Evolutionary conservation across 208 protist genomes (phyloP).

Genomic region (Wallacemonas sp.): DNA sequence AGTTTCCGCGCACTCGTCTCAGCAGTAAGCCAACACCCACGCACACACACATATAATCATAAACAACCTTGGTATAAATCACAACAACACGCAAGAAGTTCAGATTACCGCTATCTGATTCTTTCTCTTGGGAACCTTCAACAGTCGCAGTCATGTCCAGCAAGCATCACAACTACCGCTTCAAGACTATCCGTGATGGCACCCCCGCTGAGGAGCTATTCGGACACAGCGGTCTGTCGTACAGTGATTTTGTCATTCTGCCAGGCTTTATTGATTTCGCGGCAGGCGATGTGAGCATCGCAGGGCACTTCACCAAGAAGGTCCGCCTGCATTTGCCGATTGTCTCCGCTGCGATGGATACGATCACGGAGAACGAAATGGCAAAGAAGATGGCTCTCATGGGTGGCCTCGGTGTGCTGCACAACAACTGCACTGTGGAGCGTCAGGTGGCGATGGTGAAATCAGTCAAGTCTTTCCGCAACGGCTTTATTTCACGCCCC

Average conservation of each 20-base stretch:
- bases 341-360: conserved; percentile 96
- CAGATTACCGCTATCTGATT: conserved; percentile 3
- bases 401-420: conserved; percentile 96
- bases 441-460: conserved; percentile 93
- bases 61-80: too few relatives aligned
- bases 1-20: too few relatives aligned
- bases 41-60: too few relatives aligned
- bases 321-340: conserved; percentile 93
- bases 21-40: too few relatives aligned
- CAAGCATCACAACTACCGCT: conserved; percentile 53
- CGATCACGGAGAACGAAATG: conserved; percentile 94
- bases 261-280: conserved; percentile 95
- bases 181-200: conserved; percentile 85
- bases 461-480: conserved; percentile 95
- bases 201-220: conserved; percentile 87
- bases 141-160: conserved; percentile 24
- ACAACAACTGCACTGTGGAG: conserved; percentile 94
- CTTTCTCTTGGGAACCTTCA: background rate
- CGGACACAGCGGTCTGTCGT: conserved; percentile 83
- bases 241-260: conserved; percentile 95
- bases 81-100: too few relatives aligned
- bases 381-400: conserved; percentile 91
- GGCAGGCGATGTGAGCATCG: conserved; percentile 82
- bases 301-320: conserved; percentile 86
- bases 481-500: conserved; percentile 97